Evolutionary conservation across 2,329 filamentous ascomycete genomes (phyloP).

Genomic region (Colletotrichum tabaci): DNA sequence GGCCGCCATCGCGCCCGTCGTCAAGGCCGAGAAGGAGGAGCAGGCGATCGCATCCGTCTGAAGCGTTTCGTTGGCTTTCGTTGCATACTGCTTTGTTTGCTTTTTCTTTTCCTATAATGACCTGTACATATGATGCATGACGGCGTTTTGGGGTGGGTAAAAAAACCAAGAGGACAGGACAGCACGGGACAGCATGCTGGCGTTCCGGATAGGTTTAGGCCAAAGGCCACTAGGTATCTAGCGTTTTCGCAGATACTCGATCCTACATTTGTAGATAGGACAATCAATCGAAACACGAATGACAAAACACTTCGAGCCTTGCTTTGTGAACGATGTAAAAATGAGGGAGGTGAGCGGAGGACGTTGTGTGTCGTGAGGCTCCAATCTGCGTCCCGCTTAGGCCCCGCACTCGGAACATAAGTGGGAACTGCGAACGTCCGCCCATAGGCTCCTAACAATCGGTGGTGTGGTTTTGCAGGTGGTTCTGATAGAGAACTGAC

Average conservation of each 20-base stretch:
- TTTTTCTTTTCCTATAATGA: constrained; percentile 30
- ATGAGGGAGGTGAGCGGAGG: not conserved
- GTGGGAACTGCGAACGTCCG: not conserved
- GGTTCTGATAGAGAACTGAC: constrained; percentile 1
- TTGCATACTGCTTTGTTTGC: not conserved
- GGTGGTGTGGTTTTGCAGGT: not conserved
- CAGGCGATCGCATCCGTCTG: constrained; percentile 26
- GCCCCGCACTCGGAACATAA: constrained; percentile 15
- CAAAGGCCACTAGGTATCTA: constrained; percentile 21
- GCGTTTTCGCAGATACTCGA: constrained; percentile 14
- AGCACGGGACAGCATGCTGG: constrained; percentile 38
- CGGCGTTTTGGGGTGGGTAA: constrained; percentile 25
- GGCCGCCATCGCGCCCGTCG: constrained; percentile 41
- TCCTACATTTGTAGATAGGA: constrained; percentile 19
- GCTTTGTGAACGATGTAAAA: not conserved
- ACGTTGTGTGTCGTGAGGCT: constrained; percentile 2
- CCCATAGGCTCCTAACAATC: not conserved
- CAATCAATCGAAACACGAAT: constrained; percentile 12
- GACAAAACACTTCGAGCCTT: not conserved
- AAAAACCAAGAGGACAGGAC: constrained; percentile 31
- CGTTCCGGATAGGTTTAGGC: constrained; percentile 31
- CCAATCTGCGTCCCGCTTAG: constrained; percentile 8
- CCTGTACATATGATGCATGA: constrained; percentile 42
- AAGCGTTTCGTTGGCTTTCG: not conserved
- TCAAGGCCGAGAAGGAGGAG: constrained; percentile 42